A percentile compares a stretch with the other conserved stretches of the same genome.
Conservation (phyloP, 2,329 filamentous ascomycete genomes). For the Ramularia collo-cygni region DNA sequence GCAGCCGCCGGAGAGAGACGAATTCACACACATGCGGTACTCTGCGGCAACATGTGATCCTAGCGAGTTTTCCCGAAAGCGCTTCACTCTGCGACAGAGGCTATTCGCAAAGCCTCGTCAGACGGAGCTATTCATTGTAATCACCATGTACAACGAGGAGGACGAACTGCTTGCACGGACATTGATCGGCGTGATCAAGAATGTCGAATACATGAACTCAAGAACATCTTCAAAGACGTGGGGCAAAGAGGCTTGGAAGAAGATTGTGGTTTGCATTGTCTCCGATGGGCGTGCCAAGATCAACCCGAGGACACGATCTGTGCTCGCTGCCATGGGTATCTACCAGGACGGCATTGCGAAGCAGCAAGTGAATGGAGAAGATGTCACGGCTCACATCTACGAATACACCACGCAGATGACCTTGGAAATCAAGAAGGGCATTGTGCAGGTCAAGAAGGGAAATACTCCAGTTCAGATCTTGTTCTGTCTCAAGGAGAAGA, state of each 20-base stretch:
- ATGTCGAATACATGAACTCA: conserved; percentile 96
- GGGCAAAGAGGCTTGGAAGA: conserved; percentile 99
- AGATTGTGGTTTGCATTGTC: conserved; percentile 97
- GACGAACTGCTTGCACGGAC: conserved; percentile 92
- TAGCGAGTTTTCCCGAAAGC: conserved; percentile 75
- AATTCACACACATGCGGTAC: conserved; percentile 87
- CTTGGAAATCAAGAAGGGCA: conserved; percentile 79
- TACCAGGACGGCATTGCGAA: conserved; percentile 99
- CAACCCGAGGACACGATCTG: conserved; percentile 80
- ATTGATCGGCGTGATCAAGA: conserved; percentile 96
- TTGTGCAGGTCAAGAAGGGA: conserved; percentile 76
- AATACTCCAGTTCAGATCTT: conserved; percentile 90
- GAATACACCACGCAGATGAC: conserved; percentile 83
- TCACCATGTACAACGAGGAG: conserved; percentile 99
- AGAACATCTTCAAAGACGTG: conserved; percentile 91
- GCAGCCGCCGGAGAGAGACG: conserved; percentile 71
- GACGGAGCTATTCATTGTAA: conserved; percentile 90
- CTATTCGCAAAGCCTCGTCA: conserved; percentile 88
- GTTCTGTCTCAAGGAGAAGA: conserved; percentile 98
- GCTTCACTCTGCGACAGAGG: conserved; percentile 85
- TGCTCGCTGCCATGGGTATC: conserved; percentile 87
- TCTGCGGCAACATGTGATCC: conserved; percentile 93
- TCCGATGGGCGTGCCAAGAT: conserved; percentile 97
- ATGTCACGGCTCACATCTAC: conserved; percentile 96
- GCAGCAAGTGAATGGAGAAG: conserved; percentile 93